These are phyloP conservation scores for Alternaria gansuensis DNA, from an alignment of 2,329 filamentous ascomycete genomes.

Conservation along the genomic window DNA sequence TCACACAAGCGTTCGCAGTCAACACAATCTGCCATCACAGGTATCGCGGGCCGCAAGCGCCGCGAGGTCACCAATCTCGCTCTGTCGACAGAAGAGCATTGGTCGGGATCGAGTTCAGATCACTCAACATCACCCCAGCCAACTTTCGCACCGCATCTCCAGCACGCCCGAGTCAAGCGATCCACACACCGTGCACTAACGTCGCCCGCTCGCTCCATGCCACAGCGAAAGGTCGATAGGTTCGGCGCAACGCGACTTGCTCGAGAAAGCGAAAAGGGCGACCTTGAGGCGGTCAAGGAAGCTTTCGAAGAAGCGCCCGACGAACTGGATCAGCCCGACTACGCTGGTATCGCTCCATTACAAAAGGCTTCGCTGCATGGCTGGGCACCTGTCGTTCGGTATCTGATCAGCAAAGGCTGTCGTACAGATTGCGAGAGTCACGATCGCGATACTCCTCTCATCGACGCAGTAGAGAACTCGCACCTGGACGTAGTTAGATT, in stretches of 20 bases:
- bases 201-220: constrained; percentile 65
- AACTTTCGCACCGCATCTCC: constrained; percentile 38
- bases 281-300: constrained; percentile 79
- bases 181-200: constrained; percentile 69
- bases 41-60: constrained; percentile 45
- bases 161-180: constrained; percentile 63
- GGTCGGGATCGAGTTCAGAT: constrained; percentile 51
- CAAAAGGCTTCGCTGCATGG: constrained; percentile 93
- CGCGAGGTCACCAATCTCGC: constrained; percentile 46
- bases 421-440: constrained; percentile 80
- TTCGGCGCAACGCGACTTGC: constrained; percentile 91
- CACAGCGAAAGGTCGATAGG: constrained; percentile 86
- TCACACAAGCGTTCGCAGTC: constrained; percentile 52
- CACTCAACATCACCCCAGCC: constrained; percentile 50
- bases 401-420: constrained; percentile 84
- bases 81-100: constrained; percentile 44
- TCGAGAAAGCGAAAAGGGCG: constrained; percentile 86
- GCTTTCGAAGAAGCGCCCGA: constrained; percentile 81
- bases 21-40: constrained; percentile 47
- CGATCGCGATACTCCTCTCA: constrained; percentile 85
- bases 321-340: constrained; percentile 88
- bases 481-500: constrained; percentile 88
- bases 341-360: constrained; percentile 94
- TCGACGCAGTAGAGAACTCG: constrained; percentile 96
- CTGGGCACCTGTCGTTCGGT: constrained; percentile 83